A percentile compares a stretch with the other conserved stretches of the same genome.
Conservation (phyloP, 1,284 basidiomycete genomes). For the Fomitopsis betulina region DNA sequence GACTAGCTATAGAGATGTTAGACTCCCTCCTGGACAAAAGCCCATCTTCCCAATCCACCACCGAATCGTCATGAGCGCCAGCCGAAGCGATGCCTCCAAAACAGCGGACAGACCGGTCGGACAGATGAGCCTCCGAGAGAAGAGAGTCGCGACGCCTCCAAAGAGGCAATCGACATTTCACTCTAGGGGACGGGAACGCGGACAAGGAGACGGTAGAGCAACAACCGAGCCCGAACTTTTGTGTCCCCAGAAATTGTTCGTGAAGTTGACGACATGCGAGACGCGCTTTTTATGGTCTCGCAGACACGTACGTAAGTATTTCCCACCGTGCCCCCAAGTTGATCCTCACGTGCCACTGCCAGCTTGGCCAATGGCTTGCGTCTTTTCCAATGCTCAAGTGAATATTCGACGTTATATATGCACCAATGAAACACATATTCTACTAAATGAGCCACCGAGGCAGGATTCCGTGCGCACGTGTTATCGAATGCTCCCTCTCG, state of each 20-base stretch:
- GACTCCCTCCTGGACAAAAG: slow-evolving; percentile 12
- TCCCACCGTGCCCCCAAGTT: slow-evolving; percentile 12
- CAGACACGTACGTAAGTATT: slow-evolving; percentile 15
- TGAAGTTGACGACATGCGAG: slow-evolving; percentile 16
- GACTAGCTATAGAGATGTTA: slow-evolving; percentile 9
- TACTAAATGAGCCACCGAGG: too few relatives aligned
- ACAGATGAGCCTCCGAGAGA: slow-evolving; percentile 30
- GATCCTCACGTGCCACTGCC: too few relatives aligned
- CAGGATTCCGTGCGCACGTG: not conserved
- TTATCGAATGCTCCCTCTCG: not conserved
- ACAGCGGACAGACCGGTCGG: slow-evolving; percentile 37
- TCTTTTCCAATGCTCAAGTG: too few relatives aligned
- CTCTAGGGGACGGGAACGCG: slow-evolving; percentile 88
- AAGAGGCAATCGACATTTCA: slow-evolving; percentile 35
- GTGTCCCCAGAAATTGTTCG: slow-evolving; percentile 75
- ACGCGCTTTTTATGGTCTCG: slow-evolving; percentile 9
- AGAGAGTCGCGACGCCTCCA: slow-evolving; percentile 28
- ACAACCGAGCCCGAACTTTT: slow-evolving; percentile 81
- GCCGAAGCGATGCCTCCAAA: slow-evolving; percentile 55
- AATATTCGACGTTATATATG: too few relatives aligned
- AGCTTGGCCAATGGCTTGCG: too few relatives aligned
- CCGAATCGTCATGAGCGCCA: slow-evolving; percentile 33
- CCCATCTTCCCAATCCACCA: slow-evolving; percentile 17
- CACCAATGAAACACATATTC: too few relatives aligned
- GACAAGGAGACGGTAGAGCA: slow-evolving; percentile 77